phyloP scores from a whole-genome alignment of 1,139 yeast species.

The Debaryomycetaceae sp. region DNA sequence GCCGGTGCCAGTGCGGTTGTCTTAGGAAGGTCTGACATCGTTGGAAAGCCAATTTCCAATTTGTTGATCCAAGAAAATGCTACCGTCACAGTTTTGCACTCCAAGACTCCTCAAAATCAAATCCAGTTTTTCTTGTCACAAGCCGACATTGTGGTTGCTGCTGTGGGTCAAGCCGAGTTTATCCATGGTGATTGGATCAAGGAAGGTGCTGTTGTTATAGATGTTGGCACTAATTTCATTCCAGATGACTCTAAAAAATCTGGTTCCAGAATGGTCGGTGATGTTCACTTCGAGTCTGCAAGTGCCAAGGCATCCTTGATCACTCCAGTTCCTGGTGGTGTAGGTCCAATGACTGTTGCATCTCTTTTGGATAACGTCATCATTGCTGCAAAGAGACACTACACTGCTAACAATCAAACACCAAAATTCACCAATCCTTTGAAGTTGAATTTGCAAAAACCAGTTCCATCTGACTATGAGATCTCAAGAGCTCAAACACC shows the following conservation, averaged over 20 bases:
- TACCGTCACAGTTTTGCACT: constrained; percentile 82
- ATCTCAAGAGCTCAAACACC: constrained; percentile 90
- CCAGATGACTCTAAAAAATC: constrained; percentile 73
- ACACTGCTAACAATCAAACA: constrained; percentile 40
- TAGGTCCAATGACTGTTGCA: constrained; percentile 99
- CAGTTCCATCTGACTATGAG: constrained; percentile 94
- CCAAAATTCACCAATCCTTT: constrained; percentile 59
- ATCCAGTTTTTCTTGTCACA: constrained; percentile 55
- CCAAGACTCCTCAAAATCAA: constrained; percentile 59
- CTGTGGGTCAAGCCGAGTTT: constrained; percentile 81
- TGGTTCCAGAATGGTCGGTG: constrained; percentile 90
- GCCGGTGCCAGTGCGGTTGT: constrained; percentile 90
- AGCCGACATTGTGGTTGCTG: constrained; percentile 92
- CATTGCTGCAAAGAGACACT: constrained; percentile 67
- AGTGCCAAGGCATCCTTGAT: constrained; percentile 64
- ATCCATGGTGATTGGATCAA: constrained; percentile 90
- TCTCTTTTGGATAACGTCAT: constrained; percentile 88
- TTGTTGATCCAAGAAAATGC: constrained; percentile 77
- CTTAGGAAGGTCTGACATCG: constrained; percentile 93
- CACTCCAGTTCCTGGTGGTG: constrained; percentile 99
- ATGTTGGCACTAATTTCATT: constrained; percentile 92
- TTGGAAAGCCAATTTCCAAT: constrained; percentile 89
- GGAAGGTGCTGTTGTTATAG: constrained; percentile 81
- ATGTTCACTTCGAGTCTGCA: constrained; percentile 77
- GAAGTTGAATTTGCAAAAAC: constrained; percentile 60